Conservation (phyloP, 495 filamentous ascomycete genomes). For the Physcia stellaris region DNA sequence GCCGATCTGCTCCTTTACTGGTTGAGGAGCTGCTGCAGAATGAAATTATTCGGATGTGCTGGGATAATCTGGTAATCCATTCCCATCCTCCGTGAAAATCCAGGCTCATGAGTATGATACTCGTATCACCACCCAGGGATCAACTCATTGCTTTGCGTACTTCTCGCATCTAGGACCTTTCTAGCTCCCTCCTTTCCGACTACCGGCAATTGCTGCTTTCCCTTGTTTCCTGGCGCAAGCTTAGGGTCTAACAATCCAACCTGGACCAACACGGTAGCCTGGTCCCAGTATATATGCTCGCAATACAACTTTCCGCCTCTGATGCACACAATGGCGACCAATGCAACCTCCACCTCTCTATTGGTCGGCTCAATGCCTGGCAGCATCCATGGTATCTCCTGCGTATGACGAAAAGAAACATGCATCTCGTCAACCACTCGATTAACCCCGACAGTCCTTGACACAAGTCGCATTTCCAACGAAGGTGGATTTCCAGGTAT, state of each 20-base stretch:
- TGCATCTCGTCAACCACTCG: slow-evolving; percentile 48
- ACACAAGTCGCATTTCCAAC: slow-evolving; percentile 54
- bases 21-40: slow-evolving; percentile 1
- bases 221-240: slow-evolving; percentile 31
- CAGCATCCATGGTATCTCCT: slow-evolving; percentile 65
- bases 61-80: neutral
- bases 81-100: too few species aligned
- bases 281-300: slow-evolving; percentile 84
- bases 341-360: slow-evolving; percentile 50
- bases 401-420: slow-evolving; percentile 54
- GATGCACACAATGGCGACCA: slow-evolving; percentile 64
- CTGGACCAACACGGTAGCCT: slow-evolving; percentile 67
- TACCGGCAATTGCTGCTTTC: slow-evolving; percentile 53
- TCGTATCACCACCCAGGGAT: slow-evolving; percentile 35
- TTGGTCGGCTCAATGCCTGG: slow-evolving; percentile 64
- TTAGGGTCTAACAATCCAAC: slow-evolving; percentile 59
- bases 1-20: slow-evolving; percentile 29
- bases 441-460: slow-evolving; percentile 50
- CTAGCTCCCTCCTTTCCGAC: slow-evolving; percentile 51
- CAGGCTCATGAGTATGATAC: too few species aligned
- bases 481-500: slow-evolving; percentile 55
- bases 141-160: slow-evolving; percentile 49
- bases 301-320: slow-evolving; percentile 61
- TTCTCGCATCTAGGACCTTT: slow-evolving; percentile 51
- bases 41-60: neutral